Base-by-base conservation (phyloP, 2,329 filamentous ascomycete genomes). In the Trichoderma atrobrunneum region DNA sequence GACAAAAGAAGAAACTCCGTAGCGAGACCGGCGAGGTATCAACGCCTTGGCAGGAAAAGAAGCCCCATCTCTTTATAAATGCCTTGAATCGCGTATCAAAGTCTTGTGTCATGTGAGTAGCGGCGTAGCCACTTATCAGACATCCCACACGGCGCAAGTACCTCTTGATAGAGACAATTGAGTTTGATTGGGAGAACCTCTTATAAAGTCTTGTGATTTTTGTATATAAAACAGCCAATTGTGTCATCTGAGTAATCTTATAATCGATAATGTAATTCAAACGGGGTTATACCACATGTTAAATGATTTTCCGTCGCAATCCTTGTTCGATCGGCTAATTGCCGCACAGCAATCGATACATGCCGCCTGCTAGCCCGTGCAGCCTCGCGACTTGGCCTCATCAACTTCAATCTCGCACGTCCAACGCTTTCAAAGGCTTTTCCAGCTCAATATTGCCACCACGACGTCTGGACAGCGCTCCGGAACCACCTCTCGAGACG, bases 311-410 rank as follows among this genome's bases (percentile, higher is more conserved):
- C 12, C 16, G 21, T 30, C 8, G 12, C 24, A 28, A 34, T 34
- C 24, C 21, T n/a, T 8, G 28, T 5, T 12, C 2, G 5, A 12
- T 32, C 66, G 72, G 61, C 64, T 73, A 76, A 65, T 72, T 24
- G 12, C 48, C 8, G 36, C 51, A 21, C 18, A 32, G 51, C 10
- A 43, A 5, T 16, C 59, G 36, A 54, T 70, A 74, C 72, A 43
- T 43, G 18, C 32, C 39, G 18, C 18, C 39, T 72, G 74, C 73
- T 76, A 77, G 72, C 73, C 65, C 67, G 66, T 65, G 73, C 68
- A 60, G 43, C 59, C 51, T 63, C 54, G 70, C 70, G 73, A 76
- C 75, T 70, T 76, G 73, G 67, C 72, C 72, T 74, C 59, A 71
- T 51, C 57, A 36, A 69, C 72, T 66, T 72, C 72, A 73, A 71